phyloP scores from a whole-genome alignment of 129 eudicot species.

The Helianthus tuberosus region DNA sequence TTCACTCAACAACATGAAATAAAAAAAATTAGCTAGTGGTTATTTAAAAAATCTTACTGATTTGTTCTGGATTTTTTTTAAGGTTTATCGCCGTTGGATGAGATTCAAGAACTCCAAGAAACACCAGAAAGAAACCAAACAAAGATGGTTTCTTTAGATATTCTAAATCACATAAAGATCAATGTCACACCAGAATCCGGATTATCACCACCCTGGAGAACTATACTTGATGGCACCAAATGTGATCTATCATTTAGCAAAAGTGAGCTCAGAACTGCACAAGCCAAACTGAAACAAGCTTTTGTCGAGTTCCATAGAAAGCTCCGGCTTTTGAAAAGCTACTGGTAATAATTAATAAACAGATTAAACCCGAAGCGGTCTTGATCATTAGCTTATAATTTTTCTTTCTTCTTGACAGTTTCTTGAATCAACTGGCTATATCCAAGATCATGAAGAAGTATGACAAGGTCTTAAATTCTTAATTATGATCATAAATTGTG shows the following conservation, averaged over 20 bases:
- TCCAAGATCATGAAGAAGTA: conserved; percentile 82
- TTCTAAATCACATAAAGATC: conserved; percentile 55
- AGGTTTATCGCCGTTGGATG: conserved; percentile 37
- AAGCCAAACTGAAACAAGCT: conserved; percentile 54
- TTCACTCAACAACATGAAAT: neutral
- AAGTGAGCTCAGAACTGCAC: conserved; percentile 46
- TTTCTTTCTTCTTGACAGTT: conserved; percentile 36
- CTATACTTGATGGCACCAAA: conserved; percentile 37
- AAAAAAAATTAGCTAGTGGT: neutral
- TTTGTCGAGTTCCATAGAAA: conserved; percentile 57
- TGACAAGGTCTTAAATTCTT: conserved; percentile 53
- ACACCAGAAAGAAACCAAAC: conserved; percentile 9
- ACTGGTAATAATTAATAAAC: conserved; percentile 27
- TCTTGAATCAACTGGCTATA: conserved; percentile 66
- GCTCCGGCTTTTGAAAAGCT: conserved; percentile 64
- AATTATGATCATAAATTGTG: neutral
- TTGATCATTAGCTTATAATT: too few species aligned
- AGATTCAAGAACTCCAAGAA: conserved; percentile 48
- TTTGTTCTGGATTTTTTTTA: neutral
- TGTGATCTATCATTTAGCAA: conserved; percentile 44
- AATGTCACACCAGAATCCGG: conserved; percentile 56
- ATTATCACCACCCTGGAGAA: conserved; percentile 43
- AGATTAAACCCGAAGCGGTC: too few species aligned
- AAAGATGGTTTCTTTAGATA: conserved; percentile 35
- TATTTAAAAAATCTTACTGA: neutral